Conservation (phyloP, 257 asterid species). For the Lycium ferocissimum region DNA sequence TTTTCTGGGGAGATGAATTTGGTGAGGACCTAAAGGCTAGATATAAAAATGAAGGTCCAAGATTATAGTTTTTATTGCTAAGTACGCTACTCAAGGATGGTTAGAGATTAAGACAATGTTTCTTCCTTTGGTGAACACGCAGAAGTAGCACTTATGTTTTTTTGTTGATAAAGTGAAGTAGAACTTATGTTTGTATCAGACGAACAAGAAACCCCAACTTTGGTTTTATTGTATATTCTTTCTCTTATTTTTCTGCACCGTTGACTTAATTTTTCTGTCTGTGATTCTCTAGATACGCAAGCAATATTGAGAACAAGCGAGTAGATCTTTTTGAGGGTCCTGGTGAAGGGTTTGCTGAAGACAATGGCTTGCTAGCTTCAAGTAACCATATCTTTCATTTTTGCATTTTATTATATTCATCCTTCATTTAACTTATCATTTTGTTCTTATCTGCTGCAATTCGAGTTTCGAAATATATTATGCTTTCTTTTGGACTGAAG, state of each 20-base stretch:
- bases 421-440: not conserved
- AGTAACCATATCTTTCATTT: constrained; percentile 53
- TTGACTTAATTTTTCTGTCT: constrained; percentile 34
- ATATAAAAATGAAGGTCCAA: not conserved
- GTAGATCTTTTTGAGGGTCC: constrained; percentile 98
- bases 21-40: not conserved
- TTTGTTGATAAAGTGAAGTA: not conserved
- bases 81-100: not conserved
- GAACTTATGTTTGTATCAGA: not conserved
- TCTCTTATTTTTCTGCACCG: not conserved
- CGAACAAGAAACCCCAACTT: not conserved
- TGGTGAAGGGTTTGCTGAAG: constrained; percentile 89
- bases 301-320: constrained; percentile 85
- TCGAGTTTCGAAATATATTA: constrained; percentile 1
- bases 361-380: constrained; percentile 89
- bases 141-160: not conserved
- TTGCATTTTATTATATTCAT: not conserved
- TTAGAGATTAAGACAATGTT: constrained; percentile 3
- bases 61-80: not conserved
- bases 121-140: not conserved
- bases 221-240: not conserved
- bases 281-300: constrained; percentile 70
- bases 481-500: not conserved
- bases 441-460: constrained; percentile 11
- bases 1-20: not conserved